Base-by-base conservation (phyloP, 208 protist genomes). In the Leishmania mexicana region DNA sequence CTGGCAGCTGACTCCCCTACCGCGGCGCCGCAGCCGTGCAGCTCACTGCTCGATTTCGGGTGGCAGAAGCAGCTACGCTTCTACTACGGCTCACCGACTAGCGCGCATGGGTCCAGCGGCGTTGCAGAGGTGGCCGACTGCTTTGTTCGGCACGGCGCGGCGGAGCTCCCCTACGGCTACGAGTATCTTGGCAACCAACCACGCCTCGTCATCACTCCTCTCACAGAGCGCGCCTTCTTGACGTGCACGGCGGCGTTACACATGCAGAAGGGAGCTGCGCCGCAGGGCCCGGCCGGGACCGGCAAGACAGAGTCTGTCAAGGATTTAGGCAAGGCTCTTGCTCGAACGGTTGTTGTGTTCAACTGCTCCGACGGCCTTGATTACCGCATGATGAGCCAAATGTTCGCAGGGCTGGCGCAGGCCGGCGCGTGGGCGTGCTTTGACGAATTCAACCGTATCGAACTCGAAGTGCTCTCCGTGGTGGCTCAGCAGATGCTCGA, bases 381-480 rank as follows among this genome's bases (percentile, higher is more conserved):
- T 84, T 99, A 99, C 89, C 95, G 93, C 80, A 98, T 96, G 82
- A 97, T 99, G 95, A 97, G 92, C 75, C 95, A 97, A 81, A 99
- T 99, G 93, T 99, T 98, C 87, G 97, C 98, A 78, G 98, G 98
- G 10, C 91, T 99, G 7, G 96, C 96, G 24, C 96, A 98, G 81
- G 96, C 93, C 53, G 98, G 99, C 51, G 98, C 99, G 45, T 99
- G 98, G 98, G 96, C 98, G 28, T 99, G 99, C 92, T 99, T 99
- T 89, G 99, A 99, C 92, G 99, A 99, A 91, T 99, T 99, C 94
- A 99, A 99, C 89, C 96, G 99, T 85, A 99, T 99, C 89, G 98
- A 99, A 72, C 95, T 99, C n/a, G 98, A 99, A 87, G 98, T 99
- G 80, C 93, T 99, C 68, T 99, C 98, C 38, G 98, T 99, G 24